Evolutionary conservation across 306 rosid genomes (phyloP), one percentile per base, ranked within the genome.

Genomic region (Malus sylvestris): DNA sequence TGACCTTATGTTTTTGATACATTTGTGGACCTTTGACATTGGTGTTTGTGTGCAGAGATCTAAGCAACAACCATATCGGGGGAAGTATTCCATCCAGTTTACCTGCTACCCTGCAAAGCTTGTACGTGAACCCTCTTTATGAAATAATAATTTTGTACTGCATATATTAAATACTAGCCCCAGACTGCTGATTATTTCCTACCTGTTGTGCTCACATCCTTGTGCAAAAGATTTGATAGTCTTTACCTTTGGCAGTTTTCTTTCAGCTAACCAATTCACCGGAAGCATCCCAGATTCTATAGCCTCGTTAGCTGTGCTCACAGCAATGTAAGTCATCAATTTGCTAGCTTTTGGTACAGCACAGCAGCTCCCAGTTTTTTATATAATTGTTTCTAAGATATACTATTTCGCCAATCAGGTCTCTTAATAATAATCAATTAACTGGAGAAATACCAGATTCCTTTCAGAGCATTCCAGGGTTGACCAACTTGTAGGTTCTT

Each of bases 31-130:
- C 44, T 70, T 49, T 55, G 68, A 60, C 38, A 77, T 71, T 79
- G 71, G 74, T 74, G 40, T 70, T 81, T 76, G 46, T 51, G 27
- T 85, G 81, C 97, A 94, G 98, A 74, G 85, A 81, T 83, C 87
- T 94, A 38, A 94, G 92, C 93, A 94, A 94, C 89, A 91, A 91
- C 79, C 91, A 82, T 55, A 90, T 91, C 46, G 98, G 98, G 69
- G 98, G 98, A 66, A 87, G 83, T 76, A 91, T 94, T 82, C 97
- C 98, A 10, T 80, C 89, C 67, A 84, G 70, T 86, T 90, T 94
- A 84, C 98, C 98, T 1, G 87, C 79, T 30, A 90, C 93, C 63
- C 30, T 94, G 86, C 88, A 81, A 81, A 89, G 58, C 87, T 27
- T 94, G 98, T 94, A 91, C 52, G 97, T 81, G 62, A 72, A 27